Base-by-base conservation (phyloP, 2,329 filamentous ascomycete species). In the Xylaria digitata region DNA sequence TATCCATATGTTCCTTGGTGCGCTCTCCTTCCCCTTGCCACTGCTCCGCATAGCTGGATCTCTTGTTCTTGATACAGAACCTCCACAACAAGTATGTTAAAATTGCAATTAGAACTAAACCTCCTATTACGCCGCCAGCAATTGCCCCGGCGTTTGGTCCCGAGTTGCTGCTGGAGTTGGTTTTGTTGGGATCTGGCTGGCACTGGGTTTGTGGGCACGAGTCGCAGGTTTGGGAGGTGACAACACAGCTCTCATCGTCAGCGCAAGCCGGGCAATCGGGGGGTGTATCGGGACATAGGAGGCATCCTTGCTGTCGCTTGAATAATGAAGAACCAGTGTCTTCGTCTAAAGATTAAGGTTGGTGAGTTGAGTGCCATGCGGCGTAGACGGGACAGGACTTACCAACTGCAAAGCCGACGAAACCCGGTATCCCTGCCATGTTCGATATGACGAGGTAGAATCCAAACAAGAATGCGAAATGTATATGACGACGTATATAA, bases 41-140 rank as follows among this genome's bases (percentile, higher is more conserved):
- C 49, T 85, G 81, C 53, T 88, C 86, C 60, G 85, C 83, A 60
- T 88, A 89, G 57, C 83, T 80, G 70, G 88, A 85, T 75, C 94
- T 87, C 82, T 90, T 90, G 70, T 88, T 89, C 82, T 94, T 95
- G 77, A 97, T 90, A 77, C 90, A 93, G 82, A 93, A 97, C 78
- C 90, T 90, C 92, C 93, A 98, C 40, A 97, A 85, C 46, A 97
- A 80, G 74, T 94, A 97, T 2, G 90, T 90, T 60, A 92, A 78
- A 43, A 93, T 80, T n/a, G 86, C 90, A 59, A 98, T 85, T 52
- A 89, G 85, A n/a, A 86, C 85, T 15, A 98, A 79, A 71, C 94
- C 96, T 70, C 94, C 96, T 49, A 98, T 83, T 9, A 97, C 94
- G 71, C 95, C 95, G 71, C 96, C 96, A 1, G 92, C 95, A 71